phyloP scores from a whole-genome alignment of 805 yeast genomes.

The Cyberlindnera meyerae region DNA sequence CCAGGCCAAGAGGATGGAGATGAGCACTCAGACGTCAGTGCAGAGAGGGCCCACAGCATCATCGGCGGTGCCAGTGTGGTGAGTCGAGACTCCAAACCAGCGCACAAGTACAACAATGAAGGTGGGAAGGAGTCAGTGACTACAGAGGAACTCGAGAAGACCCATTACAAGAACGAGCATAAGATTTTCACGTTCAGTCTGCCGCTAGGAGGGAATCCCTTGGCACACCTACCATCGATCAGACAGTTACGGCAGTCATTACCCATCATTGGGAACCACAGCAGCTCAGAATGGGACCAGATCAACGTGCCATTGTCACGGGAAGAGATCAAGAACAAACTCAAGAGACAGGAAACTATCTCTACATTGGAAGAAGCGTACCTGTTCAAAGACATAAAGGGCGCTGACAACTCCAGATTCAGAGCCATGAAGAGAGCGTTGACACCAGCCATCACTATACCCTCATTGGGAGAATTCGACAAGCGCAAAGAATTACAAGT shows the following conservation, averaged over 20 bases:
- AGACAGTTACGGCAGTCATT: constrained; percentile 14
- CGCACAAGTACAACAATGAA: constrained; percentile 10
- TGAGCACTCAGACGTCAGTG: constrained; percentile 6
- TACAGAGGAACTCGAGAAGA: constrained; percentile 14
- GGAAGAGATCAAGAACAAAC: constrained; percentile 27
- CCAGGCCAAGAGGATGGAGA: constrained; percentile 3
- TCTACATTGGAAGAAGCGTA: constrained; percentile 60
- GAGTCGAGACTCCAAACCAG: constrained; percentile 7
- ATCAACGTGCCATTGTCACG: constrained; percentile 8
- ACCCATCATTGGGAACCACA: constrained; percentile 19
- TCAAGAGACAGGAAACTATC: constrained; percentile 50
- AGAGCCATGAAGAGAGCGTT: constrained; percentile 66
- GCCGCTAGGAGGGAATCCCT: constrained; percentile 34
- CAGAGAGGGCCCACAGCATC: constrained; percentile 12
- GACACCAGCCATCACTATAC: constrained; percentile 37
- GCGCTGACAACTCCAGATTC: constrained; percentile 61
- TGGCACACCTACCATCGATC: constrained; percentile 23
- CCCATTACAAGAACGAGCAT: constrained; percentile 22
- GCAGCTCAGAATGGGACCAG: constrained; percentile 11
- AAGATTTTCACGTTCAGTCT: constrained; percentile 33
- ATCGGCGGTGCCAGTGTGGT: constrained; percentile 46
- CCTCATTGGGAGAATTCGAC: constrained; percentile 18
- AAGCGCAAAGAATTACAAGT: constrained; percentile 29
- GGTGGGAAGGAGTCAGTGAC: too few relatives aligned
- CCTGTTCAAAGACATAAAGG: constrained; percentile 45